A percentile compares a stretch with the other conserved stretches of the same genome.
These are phyloP conservation scores for Scutellaria baicalensis DNA, from an alignment of 257 asterid species.

Conservation along the genomic window DNA sequence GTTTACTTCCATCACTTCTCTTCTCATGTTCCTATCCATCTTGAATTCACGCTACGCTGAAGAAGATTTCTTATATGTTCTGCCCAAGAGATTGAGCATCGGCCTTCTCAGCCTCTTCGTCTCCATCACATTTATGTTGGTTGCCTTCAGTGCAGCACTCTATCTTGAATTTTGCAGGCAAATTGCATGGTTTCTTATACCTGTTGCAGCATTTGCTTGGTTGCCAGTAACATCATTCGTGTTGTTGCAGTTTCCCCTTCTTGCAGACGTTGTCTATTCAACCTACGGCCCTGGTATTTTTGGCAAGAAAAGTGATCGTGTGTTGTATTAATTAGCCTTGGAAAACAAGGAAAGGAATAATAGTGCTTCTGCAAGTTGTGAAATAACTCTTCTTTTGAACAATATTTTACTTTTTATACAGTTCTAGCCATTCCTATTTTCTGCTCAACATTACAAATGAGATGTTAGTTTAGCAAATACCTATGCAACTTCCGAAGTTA, in stretches of 20 bases:
- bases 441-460: too few relatives aligned
- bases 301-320: background rate
- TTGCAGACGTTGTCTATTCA: background rate
- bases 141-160: background rate
- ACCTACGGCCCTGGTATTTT: constrained; percentile 14
- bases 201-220: background rate
- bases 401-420: too few relatives aligned
- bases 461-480: too few relatives aligned
- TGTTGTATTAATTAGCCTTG: background rate
- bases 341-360: too few relatives aligned
- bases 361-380: too few relatives aligned
- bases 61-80: background rate
- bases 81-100: constrained; percentile 10
- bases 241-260: constrained; percentile 2
- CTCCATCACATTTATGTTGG: background rate
- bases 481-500: too few relatives aligned
- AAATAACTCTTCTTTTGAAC: too few relatives aligned
- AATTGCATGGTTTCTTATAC: background rate
- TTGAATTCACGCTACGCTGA: background rate
- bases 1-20: constrained; percentile 7
- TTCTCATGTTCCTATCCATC: constrained; percentile 15
- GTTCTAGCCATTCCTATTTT: too few relatives aligned
- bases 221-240: background rate
- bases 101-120: constrained; percentile 6
- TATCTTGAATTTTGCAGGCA: background rate